A percentile compares a stretch with the other conserved stretches of the same genome.
phyloP scores from a whole-genome alignment of 208 protist genomes.

The Porcisia hertigi region DNA sequence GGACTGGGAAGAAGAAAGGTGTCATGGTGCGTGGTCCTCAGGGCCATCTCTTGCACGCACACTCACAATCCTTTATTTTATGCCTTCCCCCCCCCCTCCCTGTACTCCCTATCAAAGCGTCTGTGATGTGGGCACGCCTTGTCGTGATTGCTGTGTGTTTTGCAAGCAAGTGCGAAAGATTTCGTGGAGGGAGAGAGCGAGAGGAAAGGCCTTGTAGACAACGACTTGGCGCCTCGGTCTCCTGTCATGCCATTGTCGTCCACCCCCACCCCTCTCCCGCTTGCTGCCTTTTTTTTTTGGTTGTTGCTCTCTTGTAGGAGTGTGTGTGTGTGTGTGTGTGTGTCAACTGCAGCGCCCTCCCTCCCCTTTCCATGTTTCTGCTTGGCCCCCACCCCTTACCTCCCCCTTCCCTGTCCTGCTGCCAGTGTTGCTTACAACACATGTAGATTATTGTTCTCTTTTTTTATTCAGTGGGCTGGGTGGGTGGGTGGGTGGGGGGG shows the following conservation, averaged over 20 bases:
- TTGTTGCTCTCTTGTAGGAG: no score
- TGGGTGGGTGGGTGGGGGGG: neutral
- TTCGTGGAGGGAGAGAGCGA: neutral
- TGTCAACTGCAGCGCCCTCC: no score
- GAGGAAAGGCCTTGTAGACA: neutral
- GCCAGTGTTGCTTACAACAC: no score
- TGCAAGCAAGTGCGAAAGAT: neutral
- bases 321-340: no score
- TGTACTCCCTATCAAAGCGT: no score
- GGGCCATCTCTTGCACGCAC: neutral
- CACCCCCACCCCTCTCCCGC: neutral
- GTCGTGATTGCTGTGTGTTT: neutral
- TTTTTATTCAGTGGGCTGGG: neutral
- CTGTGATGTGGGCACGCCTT: neutral
- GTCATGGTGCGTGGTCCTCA: neutral
- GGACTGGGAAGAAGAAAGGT: neutral
- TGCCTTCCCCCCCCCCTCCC: neutral
- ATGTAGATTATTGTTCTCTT: no score
- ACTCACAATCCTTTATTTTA: neutral
- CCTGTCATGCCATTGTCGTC: neutral
- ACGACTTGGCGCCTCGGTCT: neutral
- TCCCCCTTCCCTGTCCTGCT: no score
- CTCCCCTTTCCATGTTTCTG: no score
- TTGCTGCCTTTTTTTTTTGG: no score
- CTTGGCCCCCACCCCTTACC: no score